Evolutionary conservation across 2,329 filamentous ascomycete genomes (phyloP), one percentile per base, ranked within the genome.

Genomic region (Colletotrichum spaethianum): DNA sequence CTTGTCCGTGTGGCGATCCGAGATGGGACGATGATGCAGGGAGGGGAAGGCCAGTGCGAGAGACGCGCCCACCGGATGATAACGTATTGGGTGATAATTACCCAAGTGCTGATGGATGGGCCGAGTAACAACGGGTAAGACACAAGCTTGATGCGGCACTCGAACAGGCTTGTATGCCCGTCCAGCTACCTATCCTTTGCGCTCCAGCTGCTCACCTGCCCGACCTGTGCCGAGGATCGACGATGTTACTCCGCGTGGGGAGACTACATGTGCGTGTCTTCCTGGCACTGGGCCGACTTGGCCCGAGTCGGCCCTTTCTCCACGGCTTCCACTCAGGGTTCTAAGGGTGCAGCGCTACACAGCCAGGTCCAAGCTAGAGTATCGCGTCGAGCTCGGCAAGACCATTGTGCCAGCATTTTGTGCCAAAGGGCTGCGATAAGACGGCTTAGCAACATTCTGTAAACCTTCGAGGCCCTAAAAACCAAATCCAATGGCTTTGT

Each of bases 261-360:
- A 16, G 28, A 14, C 38, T 60, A 16, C 26, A 44, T 44, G 38
- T 60, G 23, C 16, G 2, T 23, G 16, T 48, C 26, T 31, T 40
- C 23, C 6, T 44, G 18, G 18, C 28, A 33, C 57, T n/a, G 26
- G 20, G 16, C 46, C 44, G 59, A n/a, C 42, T 62, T 50, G 44
- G 44, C 33, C 44, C 52, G 44, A 62, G 60, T 62, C 60, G 60
- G 60, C 44, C 60, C 60, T 38, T 62, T 62, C 60, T 62, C 60
- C 60, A 48, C 28, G 59, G 11, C 46, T 62, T 42, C 60, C 59
- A 50, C 59, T 38, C 33, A 26, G 44, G 44, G 44, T 62, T 50
- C 33, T 38, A 23, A 8, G 28, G 59, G 28, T 38, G 31, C 28
- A n/a, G 44, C 60, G 44, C 31, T 42, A 52, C 60, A 31, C 60